phyloP scores from a whole-genome alignment of 768 basidiomycete species.

The Lentinula guzmanii region DNA sequence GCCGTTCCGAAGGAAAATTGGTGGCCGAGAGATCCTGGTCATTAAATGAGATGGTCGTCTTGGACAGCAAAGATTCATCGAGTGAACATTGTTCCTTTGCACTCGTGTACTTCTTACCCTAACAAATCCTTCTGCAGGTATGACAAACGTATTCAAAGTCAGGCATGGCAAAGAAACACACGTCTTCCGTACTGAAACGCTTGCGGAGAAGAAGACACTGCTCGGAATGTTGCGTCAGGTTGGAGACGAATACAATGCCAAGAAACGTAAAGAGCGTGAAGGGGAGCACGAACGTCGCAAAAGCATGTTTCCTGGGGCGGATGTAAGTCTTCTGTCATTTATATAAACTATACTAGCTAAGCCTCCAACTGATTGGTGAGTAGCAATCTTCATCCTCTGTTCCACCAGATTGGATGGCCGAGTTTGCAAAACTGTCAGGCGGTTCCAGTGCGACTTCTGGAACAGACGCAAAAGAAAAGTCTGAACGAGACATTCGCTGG shows the following conservation, averaged over 20 bases:
- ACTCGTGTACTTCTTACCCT: not conserved
- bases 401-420: constrained; percentile 69
- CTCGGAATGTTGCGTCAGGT: constrained; percentile 85
- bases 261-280: constrained; percentile 89
- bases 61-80: constrained; percentile 93
- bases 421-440: constrained; percentile 48
- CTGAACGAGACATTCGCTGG: constrained; percentile 81
- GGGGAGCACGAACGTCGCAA: constrained; percentile 88
- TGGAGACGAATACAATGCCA: constrained; percentile 84
- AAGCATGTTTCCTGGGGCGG: constrained; percentile 57
- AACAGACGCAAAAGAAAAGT: constrained; percentile 60
- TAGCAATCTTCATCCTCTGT: constrained; percentile 23
- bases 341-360: not conserved
- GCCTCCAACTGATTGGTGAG: not conserved
- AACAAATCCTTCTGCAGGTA: constrained; percentile 29
- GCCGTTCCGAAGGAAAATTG: constrained; percentile 63
- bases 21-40: constrained; percentile 94
- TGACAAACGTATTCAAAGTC: constrained; percentile 98
- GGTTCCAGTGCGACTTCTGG: constrained; percentile 22
- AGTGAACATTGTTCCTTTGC: constrained; percentile 41
- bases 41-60: constrained; percentile 87
- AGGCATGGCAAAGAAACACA: constrained; percentile 90
- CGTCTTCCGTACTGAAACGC: constrained; percentile 82
- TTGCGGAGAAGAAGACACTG: constrained; percentile 81
- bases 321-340: constrained; percentile 17